These are phyloP conservation scores for Podospora anserina DNA, from an alignment of 495 filamentous ascomycete genomes.

Conservation along the genomic window DNA sequence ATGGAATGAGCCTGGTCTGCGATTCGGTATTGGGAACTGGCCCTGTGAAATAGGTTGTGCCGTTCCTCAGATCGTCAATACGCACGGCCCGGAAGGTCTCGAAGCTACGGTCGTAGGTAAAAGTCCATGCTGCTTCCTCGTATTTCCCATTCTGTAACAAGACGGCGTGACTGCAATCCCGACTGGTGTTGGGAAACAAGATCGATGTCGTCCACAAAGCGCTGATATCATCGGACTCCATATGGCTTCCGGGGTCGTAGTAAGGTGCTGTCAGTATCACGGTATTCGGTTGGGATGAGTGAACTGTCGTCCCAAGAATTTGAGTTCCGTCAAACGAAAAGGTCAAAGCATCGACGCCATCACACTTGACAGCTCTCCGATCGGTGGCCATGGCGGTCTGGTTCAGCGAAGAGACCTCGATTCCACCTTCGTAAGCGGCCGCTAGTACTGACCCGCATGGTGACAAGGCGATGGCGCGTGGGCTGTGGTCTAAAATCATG, in stretches of 20 bases:
- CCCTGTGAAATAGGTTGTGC: slow-evolving; percentile 78
- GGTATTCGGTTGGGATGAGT: slow-evolving; percentile 60
- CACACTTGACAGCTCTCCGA: slow-evolving; percentile 76
- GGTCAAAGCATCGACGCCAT: slow-evolving; percentile 69
- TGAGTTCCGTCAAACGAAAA: slow-evolving; percentile 84
- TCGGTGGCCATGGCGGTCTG: slow-evolving; percentile 61
- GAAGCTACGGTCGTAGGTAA: slow-evolving; percentile 73
- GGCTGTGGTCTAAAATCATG: slow-evolving; percentile 71
- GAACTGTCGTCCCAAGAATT: slow-evolving; percentile 74
- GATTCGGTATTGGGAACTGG: slow-evolving; percentile 51
- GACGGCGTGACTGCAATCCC: slow-evolving; percentile 72
- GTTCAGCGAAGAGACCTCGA: slow-evolving; percentile 78
- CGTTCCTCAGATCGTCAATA: slow-evolving; percentile 68
- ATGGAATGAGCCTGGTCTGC: slow-evolving; percentile 53
- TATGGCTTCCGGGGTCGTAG: slow-evolving; percentile 57
- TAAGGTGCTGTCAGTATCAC: slow-evolving; percentile 80
- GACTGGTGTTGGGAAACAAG: slow-evolving; percentile 73
- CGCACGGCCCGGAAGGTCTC: slow-evolving; percentile 75
- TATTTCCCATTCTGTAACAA: slow-evolving; percentile 66
- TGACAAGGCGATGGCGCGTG: slow-evolving; percentile 73
- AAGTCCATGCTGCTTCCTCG: slow-evolving; percentile 72
- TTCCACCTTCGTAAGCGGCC: slow-evolving; percentile 79
- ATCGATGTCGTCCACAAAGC: slow-evolving; percentile 88
- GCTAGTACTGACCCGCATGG: slow-evolving; percentile 79
- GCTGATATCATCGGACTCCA: slow-evolving; percentile 65